Conservation (phyloP, 2,329 filamentous ascomycete species). For the Venturia aucupariae region DNA sequence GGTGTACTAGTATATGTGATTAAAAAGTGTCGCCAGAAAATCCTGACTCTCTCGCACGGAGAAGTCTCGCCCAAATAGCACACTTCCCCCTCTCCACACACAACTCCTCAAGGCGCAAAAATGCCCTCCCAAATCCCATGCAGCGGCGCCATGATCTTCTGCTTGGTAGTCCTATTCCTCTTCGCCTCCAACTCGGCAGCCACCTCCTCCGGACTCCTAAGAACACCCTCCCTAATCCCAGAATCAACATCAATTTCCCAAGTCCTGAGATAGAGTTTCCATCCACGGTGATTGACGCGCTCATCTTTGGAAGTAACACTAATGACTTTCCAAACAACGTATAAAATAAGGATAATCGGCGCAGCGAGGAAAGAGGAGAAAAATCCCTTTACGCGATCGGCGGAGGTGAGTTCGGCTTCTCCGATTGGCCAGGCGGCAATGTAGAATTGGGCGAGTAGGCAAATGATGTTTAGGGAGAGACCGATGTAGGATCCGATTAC, state of each 20-base stretch:
- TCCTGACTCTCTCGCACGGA: too few relatives aligned
- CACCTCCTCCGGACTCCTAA: background rate
- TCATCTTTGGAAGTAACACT: slow-evolving; percentile 15
- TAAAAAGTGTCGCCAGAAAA: too few relatives aligned
- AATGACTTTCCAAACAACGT: slow-evolving; percentile 32
- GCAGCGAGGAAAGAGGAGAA: slow-evolving; percentile 39
- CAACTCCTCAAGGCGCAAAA: background rate
- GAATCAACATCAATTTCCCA: slow-evolving; percentile 26
- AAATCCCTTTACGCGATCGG: slow-evolving; percentile 29
- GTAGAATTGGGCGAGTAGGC: slow-evolving; percentile 17
- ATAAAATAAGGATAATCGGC: slow-evolving; percentile 36
- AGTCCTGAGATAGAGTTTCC: slow-evolving; percentile 21
- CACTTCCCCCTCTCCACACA: background rate
- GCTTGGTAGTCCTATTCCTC: background rate
- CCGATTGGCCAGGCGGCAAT: slow-evolving; percentile 22
- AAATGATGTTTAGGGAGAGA: slow-evolving; percentile 13
- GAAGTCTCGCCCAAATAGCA: too few relatives aligned
- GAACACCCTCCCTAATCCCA: slow-evolving; percentile 22
- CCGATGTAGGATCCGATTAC: slow-evolving; percentile 15
- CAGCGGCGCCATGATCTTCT: background rate
- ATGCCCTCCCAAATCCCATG: background rate
- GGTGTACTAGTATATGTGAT: too few relatives aligned
- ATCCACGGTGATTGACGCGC: slow-evolving; percentile 15
- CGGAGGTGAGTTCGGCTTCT: slow-evolving; percentile 17
- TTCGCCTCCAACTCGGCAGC: slow-evolving; percentile 4